Base-by-base conservation (phyloP, 768 basidiomycete species). In the Clitopilus passeckerianus region DNA sequence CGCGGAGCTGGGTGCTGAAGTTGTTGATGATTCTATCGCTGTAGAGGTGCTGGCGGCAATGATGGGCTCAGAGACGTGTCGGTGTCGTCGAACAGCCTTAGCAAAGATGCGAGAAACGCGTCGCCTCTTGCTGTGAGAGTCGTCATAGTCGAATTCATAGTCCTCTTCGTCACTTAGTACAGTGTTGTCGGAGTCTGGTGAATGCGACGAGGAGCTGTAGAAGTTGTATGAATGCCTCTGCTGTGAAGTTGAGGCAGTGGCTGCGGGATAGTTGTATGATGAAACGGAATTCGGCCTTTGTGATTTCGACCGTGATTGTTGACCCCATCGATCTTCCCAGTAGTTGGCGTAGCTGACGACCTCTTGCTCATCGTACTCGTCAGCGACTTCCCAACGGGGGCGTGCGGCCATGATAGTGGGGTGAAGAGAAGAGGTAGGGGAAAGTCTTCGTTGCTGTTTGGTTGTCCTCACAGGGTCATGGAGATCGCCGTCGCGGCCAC, bases 361-460 rank as follows among this genome's bases (percentile, higher is more conserved):
- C 23, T 63, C 59, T 14, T 56, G 46, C 9, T 61, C 68, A 22
- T 70, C 66, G 52, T 68, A 67, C 24, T 63, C 65, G 22, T 68
- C 65, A 15, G 65, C 60, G 5, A 63, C 65, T 53, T 77, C 78
- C 75, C 75, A 78, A 0, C 61, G 66, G 0, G 76, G 70, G 1
- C 73, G 69, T 15, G 64, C 27, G 14, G 58, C 27, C 23, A 57
- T 54, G 46, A 56, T 54, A 37, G 59, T 63, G 54, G 62, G 57
- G 67, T 23, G 61, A 50, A 50, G 46, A 12, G 46, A 50, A 50
- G 46, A 50, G 5, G 46, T 50, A 3, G 46, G 46, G 22, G 46
- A 50, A 18, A 50, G 46, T 12, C 46, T 50, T 50, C 46, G 46
- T 50, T 50, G 46, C 46, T 50, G 46, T 50, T 50, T 50, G 46